Evolutionary conservation across 1,284 basidiomycete species (phyloP).

Genomic region (Cerrena zonata): DNA sequence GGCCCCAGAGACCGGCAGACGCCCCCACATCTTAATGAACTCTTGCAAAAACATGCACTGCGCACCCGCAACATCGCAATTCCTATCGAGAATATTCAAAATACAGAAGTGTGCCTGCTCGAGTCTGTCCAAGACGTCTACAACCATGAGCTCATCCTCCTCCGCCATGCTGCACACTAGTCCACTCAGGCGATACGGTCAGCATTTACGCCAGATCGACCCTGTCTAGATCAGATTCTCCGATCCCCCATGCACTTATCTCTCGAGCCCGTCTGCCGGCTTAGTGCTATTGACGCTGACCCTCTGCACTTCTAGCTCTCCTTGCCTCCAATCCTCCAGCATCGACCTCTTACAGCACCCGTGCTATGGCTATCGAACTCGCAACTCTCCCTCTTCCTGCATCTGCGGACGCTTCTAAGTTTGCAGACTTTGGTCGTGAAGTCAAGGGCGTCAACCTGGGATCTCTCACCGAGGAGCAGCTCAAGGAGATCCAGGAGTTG

Average conservation of each 20-base stretch:
- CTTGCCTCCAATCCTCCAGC: constrained; percentile 8
- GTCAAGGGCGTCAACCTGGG: constrained; percentile 49
- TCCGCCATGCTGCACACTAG: no score
- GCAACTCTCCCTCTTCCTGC: constrained; percentile 41
- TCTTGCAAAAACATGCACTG: no score
- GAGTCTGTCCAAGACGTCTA: no score
- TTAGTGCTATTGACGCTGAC: not conserved
- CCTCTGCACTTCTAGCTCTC: not conserved
- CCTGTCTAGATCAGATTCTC: not conserved
- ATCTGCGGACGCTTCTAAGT: constrained; percentile 42
- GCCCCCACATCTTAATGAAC: no score
- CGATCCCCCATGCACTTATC: not conserved
- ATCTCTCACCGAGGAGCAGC: constrained; percentile 36
- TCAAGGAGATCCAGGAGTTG: constrained; percentile 44
- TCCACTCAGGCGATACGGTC: no score
- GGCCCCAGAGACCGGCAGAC: no score
- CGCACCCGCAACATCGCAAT: no score
- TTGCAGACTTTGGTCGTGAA: constrained; percentile 46
- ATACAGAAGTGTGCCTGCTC: no score
- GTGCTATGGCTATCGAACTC: constrained; percentile 37
- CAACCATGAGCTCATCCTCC: no score
- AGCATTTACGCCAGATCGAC: no score
- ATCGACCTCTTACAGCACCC: not conserved
- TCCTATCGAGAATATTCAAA: no score
- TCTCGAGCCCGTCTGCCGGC: not conserved